A percentile compares a stretch with the other conserved stretches of the same genome.
Conservation (phyloP, 2,329 filamentous ascomycete species). For the Chalara sp. region DNA sequence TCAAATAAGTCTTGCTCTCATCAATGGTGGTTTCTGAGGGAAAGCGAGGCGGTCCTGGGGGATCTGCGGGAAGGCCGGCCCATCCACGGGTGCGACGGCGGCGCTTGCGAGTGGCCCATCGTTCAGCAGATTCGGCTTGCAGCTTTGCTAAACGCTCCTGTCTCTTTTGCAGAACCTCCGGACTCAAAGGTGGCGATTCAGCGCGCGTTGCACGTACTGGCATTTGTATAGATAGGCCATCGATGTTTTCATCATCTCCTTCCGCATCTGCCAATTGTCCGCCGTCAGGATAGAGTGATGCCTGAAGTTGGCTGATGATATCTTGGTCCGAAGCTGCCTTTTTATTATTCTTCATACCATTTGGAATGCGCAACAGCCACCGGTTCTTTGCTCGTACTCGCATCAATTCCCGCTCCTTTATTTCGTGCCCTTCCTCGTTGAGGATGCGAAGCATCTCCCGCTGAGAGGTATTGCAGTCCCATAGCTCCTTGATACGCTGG, state of each 20-base stretch:
- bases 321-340: conserved; percentile 27
- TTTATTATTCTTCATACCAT: conserved; percentile 46
- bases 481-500: conserved; percentile 66
- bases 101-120: conserved; percentile 57
- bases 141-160: conserved; percentile 46
- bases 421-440: conserved; percentile 64
- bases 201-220: conserved; percentile 11
- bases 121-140: conserved; percentile 53
- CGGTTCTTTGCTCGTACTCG: conserved; percentile 62
- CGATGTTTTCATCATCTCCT: conserved; percentile 16
- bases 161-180: conserved; percentile 44
- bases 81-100: conserved; percentile 62
- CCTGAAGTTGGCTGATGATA: conserved; percentile 26
- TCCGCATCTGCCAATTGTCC: conserved; percentile 21
- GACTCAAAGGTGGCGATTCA: conserved; percentile 31
- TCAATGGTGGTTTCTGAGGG: conserved; percentile 78
- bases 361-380: conserved; percentile 57
- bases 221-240: conserved; percentile 19
- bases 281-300: conserved; percentile 26
- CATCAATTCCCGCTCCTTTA: conserved; percentile 65
- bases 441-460: conserved; percentile 67
- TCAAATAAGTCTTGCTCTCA: conserved; percentile 65
- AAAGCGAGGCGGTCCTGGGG: conserved; percentile 63
- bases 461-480: conserved; percentile 67
- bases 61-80: conserved; percentile 61